A percentile compares a stretch with the other conserved stretches of the same genome.
Conservation (phyloP, 805 yeast species). For the Pichia exigua region DNA sequence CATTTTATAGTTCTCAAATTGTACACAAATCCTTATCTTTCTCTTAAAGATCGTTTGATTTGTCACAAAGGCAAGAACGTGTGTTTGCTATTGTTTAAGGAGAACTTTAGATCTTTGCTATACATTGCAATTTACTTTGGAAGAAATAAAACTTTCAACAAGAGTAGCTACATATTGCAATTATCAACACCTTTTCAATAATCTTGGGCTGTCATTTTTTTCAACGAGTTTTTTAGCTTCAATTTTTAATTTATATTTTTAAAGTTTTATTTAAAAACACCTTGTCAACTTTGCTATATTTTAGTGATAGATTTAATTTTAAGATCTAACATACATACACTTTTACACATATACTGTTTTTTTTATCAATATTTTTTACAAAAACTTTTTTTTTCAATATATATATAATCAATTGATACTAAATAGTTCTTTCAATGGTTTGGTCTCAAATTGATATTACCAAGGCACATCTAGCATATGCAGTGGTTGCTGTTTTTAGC, state of each 20-base stretch:
- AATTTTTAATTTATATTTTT: neutral
- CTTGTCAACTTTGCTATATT: neutral
- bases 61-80: neutral
- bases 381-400: neutral
- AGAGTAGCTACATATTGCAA: neutral
- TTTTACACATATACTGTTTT: neutral
- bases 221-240: too few species aligned
- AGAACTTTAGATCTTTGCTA: neutral
- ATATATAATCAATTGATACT: neutral
- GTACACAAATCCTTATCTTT: neutral
- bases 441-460: conserved; percentile 28
- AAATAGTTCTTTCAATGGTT: conserved; percentile 17
- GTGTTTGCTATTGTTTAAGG: neutral
- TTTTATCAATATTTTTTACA: neutral
- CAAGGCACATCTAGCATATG: conserved; percentile 36
- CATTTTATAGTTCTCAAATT: too few species aligned
- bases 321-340: neutral
- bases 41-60: too few species aligned
- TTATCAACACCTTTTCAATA: neutral
- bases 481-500: conserved; percentile 55
- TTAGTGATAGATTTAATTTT: neutral
- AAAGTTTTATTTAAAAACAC: neutral
- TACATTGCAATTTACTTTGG: neutral
- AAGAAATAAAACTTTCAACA: neutral
- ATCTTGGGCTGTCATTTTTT: neutral